A percentile compares a stretch with the other conserved stretches of the same genome.
Evolutionary conservation across 148 eudicot genomes (phyloP).

Genomic region (Diospyros lotus): DNA sequence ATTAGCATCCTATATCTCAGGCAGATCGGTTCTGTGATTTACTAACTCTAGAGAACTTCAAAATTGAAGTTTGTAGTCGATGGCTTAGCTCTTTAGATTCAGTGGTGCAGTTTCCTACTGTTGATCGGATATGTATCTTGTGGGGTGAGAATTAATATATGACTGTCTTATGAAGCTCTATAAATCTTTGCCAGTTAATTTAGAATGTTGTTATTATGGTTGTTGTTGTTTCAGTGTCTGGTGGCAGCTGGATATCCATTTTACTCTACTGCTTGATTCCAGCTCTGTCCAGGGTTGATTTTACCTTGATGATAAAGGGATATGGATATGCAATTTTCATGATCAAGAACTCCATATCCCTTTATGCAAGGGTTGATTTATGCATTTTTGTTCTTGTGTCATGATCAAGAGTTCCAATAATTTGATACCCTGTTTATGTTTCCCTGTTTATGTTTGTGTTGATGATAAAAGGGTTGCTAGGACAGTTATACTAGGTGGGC

Average conservation of each 20-base stretch:
- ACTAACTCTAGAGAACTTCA: no score
- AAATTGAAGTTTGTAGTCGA: no score
- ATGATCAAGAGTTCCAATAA: not conserved
- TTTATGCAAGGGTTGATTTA: not conserved
- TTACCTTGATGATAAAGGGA: not conserved
- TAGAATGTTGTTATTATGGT: not conserved
- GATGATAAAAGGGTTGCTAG: slow-evolving; percentile 73
- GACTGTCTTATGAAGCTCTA: not conserved
- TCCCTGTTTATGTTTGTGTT: not conserved
- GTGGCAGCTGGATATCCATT: not conserved
- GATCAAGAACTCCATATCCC: not conserved
- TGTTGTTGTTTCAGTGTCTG: not conserved
- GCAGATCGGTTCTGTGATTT: no score
- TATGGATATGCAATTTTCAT: not conserved
- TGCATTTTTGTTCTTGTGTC: not conserved
- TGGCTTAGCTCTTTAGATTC: no score
- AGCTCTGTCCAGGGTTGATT: not conserved
- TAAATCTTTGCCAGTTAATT: not conserved
- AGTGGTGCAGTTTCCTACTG: no score
- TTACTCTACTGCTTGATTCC: not conserved
- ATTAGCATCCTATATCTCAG: no score
- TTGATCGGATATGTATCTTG: no score
- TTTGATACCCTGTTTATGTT: not conserved
- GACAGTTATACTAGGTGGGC: slow-evolving; percentile 83
- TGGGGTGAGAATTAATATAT: no score